Evolutionary conservation across 176 grass and related monocot genomes (phyloP), one percentile per base, ranked within the genome.

Genomic region (Aegilops umbellulata): DNA sequence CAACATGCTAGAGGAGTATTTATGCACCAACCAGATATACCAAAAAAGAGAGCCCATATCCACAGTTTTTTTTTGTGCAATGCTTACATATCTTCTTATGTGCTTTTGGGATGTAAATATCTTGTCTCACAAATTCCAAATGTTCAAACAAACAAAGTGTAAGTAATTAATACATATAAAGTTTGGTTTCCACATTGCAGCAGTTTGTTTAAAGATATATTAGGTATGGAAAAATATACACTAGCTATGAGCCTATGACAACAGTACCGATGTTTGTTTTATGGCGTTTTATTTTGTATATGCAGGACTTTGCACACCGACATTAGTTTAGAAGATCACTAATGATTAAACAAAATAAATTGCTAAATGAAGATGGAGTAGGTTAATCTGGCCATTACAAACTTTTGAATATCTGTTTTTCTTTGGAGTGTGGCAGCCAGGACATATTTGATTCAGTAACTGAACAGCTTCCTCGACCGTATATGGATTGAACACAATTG

Each of bases 391-490:
- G 36, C 86, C 8, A 76, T 17, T 20, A 62, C 86, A 86, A 75
- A 98, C 95, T 93, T 92, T 90, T 20, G 39, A 81, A 38, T 93
- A 74, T 46, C 77, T 20, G 35, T 86, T 89, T 85, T 94, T 79
- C 67, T 92, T 98, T 35, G 74, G 35, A 20, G 46, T 76, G 75
- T 89, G 78, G 83, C 95, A 98, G 4, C n/a, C 63, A 67, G 93
- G 93, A 87, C 95, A 98, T 65, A 95, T 94, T 32, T 91, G 93
- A 88, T 98, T 98, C 65, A 98, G 84, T 83, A 95, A 89, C 44
- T 86, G 88, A 78, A 94, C 85, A 86, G 92, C 90, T 53, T 97
- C 93, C 22, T 86, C 83, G 3, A 93, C 74, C 73, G 93, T 92
- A 82, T 92, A 97, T 16, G 95, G 93, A 71, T 83, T 86, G 69